Evolutionary conservation across 2,329 filamentous ascomycete genomes (phyloP).

Genomic region (Helotiales sp.): DNA sequence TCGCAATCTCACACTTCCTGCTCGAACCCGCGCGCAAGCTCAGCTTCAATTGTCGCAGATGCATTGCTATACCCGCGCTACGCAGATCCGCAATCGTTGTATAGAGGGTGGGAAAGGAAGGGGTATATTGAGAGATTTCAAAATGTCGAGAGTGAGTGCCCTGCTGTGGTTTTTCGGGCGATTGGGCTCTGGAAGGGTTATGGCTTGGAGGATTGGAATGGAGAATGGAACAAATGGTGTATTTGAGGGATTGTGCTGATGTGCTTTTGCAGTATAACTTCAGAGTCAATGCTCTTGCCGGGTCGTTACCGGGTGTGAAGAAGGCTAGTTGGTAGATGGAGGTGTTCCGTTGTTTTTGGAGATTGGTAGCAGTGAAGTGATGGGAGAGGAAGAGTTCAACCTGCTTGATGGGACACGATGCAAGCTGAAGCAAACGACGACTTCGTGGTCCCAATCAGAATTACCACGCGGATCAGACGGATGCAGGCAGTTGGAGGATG

Average conservation of each 20-base stretch:
- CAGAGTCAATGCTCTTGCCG: slow-evolving; percentile 83
- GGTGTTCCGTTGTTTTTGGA: not conserved
- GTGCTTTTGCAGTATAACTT: slow-evolving; percentile 76
- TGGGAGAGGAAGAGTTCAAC: not conserved
- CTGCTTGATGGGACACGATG: not conserved
- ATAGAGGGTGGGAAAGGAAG: slow-evolving; percentile 87
- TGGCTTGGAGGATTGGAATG: not conserved
- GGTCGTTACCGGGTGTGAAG: slow-evolving; percentile 87
- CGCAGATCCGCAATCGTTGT: slow-evolving; percentile 93
- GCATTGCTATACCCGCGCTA: slow-evolving; percentile 93
- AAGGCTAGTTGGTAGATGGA: slow-evolving; percentile 88
- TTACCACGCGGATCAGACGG: not conserved
- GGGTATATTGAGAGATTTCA: slow-evolving; percentile 92
- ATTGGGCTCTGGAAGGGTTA: not conserved
- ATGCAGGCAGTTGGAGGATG: not conserved
- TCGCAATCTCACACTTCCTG: slow-evolving; percentile 85
- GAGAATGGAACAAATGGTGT: not conserved
- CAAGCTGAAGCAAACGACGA: not conserved
- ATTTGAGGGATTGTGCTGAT: not conserved
- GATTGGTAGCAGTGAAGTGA: not conserved
- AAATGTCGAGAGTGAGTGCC: slow-evolving; percentile 79
- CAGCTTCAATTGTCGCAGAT: slow-evolving; percentile 93
- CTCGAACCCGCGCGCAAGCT: slow-evolving; percentile 83
- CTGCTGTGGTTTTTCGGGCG: not conserved
- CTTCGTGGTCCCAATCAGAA: not conserved